phyloP scores from a whole-genome alignment of 108 stramenopile species.

The Chaetoceros tenuissimus region DNA sequence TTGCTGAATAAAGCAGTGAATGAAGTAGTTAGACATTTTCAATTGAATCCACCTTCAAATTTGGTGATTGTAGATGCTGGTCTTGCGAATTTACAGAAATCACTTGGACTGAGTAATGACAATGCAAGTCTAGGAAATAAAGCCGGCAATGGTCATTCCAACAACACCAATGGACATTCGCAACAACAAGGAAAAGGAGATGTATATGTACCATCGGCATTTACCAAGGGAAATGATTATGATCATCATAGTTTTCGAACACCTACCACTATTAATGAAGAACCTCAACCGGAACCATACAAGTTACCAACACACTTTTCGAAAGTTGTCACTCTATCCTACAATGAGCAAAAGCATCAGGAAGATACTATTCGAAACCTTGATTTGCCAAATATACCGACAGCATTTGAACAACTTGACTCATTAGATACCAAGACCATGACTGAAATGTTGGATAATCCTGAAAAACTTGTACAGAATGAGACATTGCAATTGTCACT shows the following conservation, averaged over 20 bases:
- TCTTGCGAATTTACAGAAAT: slow-evolving; percentile 36
- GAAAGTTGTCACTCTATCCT: slow-evolving; percentile 15
- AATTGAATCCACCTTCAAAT: slow-evolving; percentile 64
- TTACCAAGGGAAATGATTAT: slow-evolving; percentile 1
- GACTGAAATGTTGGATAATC: slow-evolving; percentile 8
- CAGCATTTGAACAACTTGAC: slow-evolving; percentile 42
- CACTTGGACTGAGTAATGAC: neutral
- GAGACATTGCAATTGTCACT: slow-evolving; percentile 34
- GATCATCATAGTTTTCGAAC: slow-evolving; percentile 3
- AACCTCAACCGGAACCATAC: slow-evolving; percentile 18
- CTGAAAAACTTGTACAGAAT: slow-evolving; percentile 24
- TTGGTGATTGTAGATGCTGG: slow-evolving; percentile 53
- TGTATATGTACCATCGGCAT: too few species aligned
- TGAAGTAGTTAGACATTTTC: slow-evolving; percentile 66
- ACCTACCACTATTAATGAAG: neutral
- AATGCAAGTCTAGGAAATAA: neutral
- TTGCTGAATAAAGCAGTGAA: slow-evolving; percentile 62
- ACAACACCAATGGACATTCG: neutral
- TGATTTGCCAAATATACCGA: slow-evolving; percentile 51
- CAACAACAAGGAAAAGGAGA: too few species aligned
- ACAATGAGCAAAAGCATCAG: neutral
- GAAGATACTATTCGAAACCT: slow-evolving; percentile 15
- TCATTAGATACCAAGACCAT: slow-evolving; percentile 36
- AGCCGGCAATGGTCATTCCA: neutral
- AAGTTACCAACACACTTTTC: neutral